Conservation (phyloP, 176 grass and related monocot genomes). For the Rhipidocladum racemiflorum region DNA sequence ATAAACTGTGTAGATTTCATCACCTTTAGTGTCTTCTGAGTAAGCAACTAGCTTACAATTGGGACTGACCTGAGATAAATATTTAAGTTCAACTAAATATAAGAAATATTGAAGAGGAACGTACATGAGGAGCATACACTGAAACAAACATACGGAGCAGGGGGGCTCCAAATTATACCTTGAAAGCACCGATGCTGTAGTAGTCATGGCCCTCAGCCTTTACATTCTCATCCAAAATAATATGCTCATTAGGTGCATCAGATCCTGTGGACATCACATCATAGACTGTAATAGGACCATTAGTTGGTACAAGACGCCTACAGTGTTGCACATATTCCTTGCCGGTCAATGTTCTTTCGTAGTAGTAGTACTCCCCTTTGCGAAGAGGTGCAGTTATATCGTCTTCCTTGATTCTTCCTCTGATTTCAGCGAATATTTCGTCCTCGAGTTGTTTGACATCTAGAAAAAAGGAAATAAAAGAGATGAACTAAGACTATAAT, state of each 20-base stretch:
- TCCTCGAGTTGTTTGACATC: conserved; percentile 76
- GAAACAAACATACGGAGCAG: not conserved
- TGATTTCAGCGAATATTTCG: conserved; percentile 78
- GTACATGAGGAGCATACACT: not conserved
- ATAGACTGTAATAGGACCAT: conserved; percentile 46
- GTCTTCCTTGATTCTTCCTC: conserved; percentile 88
- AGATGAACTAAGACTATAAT: not conserved
- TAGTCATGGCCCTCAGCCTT: conserved; percentile 65
- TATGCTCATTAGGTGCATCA: conserved; percentile 63
- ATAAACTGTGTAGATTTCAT: conserved; percentile 83
- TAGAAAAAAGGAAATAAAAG: conserved; percentile 3
- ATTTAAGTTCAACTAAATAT: not conserved
- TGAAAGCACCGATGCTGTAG: conserved; percentile 70
- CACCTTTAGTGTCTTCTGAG: conserved; percentile 79
- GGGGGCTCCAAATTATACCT: conserved; percentile 35
- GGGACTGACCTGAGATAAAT: conserved; percentile 67
- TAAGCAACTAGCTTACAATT: conserved; percentile 82
- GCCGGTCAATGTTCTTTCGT: conserved; percentile 63
- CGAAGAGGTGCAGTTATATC: conserved; percentile 55
- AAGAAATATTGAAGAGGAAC: not conserved
- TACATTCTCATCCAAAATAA: conserved; percentile 89
- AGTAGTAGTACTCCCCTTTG: conserved; percentile 71
- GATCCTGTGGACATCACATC: conserved; percentile 71
- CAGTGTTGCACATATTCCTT: conserved; percentile 87
- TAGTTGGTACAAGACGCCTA: conserved; percentile 40